phyloP scores from a whole-genome alignment of 2,329 filamentous ascomycete species.

The Neofusicoccum sp. region DNA sequence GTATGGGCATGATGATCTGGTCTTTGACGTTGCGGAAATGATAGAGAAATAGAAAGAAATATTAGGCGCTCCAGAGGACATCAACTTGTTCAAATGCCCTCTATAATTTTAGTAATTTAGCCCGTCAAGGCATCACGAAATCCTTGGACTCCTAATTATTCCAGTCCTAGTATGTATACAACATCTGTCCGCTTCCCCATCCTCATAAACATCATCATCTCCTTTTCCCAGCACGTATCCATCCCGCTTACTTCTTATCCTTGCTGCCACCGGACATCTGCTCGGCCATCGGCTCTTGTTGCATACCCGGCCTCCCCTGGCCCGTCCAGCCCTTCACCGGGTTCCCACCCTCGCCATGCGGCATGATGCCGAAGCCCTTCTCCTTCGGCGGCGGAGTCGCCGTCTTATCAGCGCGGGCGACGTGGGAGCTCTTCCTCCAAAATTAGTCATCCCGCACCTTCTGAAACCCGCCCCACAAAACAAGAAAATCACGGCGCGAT shows the following conservation, averaged over 20 bases:
- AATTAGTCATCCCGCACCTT: background rate
- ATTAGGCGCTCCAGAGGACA: background rate
- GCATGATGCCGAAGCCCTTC: slow-evolving; percentile 4
- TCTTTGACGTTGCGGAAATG: slow-evolving; percentile 59
- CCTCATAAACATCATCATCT: too few relatives aligned
- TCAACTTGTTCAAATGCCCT: background rate
- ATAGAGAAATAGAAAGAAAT: slow-evolving; percentile 26
- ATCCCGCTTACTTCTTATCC: too few relatives aligned
- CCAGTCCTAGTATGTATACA: too few relatives aligned
- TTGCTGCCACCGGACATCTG: too few relatives aligned
- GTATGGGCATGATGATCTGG: slow-evolving; percentile 68
- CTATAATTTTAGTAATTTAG: background rate
- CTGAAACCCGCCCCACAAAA: background rate
- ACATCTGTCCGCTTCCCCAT: too few relatives aligned
- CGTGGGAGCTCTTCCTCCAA: background rate
- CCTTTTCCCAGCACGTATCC: too few relatives aligned
- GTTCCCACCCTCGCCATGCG: background rate
- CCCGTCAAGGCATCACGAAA: background rate
- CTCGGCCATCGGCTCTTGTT: too few relatives aligned
- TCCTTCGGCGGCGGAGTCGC: slow-evolving; percentile 7
- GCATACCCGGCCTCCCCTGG: too few relatives aligned
- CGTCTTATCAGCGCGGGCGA: slow-evolving; percentile 17
- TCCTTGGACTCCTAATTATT: too few relatives aligned
- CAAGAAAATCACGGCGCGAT: background rate
- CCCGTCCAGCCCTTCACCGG: background rate